Evolutionary conservation across 768 basidiomycete species (phyloP).

Genomic region (Hypsizygus marmoreus): DNA sequence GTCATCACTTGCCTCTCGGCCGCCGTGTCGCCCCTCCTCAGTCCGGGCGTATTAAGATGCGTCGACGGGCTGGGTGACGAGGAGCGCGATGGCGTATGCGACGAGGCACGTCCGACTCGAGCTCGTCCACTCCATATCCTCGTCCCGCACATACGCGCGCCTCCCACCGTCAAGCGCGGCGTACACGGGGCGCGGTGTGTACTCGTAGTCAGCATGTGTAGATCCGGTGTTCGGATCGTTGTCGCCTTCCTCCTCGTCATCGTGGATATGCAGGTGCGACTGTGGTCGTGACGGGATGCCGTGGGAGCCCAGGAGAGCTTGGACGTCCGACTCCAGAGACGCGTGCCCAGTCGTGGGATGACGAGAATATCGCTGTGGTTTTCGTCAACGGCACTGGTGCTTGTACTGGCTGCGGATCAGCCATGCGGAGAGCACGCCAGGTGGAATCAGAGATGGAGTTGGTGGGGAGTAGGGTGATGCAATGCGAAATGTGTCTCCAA

Average conservation of each 20-base stretch:
- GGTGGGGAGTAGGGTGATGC: constrained; percentile 42
- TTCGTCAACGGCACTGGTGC: constrained; percentile 12
- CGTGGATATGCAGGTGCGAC: constrained; percentile 9
- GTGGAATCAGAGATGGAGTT: constrained; percentile 46
- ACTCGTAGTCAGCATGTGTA: constrained; percentile 30
- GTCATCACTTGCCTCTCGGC: constrained; percentile 10
- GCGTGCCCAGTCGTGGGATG: constrained; percentile 56
- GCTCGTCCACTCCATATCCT: constrained; percentile 56
- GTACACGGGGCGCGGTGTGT: constrained; percentile 17
- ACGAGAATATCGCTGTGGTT: constrained; percentile 55
- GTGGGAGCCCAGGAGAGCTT: constrained; percentile 53
- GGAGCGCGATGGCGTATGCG: constrained; percentile 30
- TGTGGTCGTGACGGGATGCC: constrained; percentile 39
- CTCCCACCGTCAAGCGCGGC: constrained; percentile 1
- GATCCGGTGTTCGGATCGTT: constrained; percentile 31
- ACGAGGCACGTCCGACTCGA: constrained; percentile 56
- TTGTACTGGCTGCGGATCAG: constrained; percentile 10
- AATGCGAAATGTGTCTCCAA: constrained; percentile 63
- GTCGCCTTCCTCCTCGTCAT: constrained; percentile 21
- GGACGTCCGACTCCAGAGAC: constrained; percentile 57
- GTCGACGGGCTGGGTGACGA: constrained; percentile 48
- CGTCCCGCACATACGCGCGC: too few relatives aligned
- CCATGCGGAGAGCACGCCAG: constrained; percentile 39
- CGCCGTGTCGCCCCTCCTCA: constrained; percentile 11
- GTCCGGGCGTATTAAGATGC: constrained; percentile 15